Percentiles rank a stretch among this genome's conserved stretches.
phyloP scores from a whole-genome alignment of 306 rosid genomes.

The Fagus crenata region DNA sequence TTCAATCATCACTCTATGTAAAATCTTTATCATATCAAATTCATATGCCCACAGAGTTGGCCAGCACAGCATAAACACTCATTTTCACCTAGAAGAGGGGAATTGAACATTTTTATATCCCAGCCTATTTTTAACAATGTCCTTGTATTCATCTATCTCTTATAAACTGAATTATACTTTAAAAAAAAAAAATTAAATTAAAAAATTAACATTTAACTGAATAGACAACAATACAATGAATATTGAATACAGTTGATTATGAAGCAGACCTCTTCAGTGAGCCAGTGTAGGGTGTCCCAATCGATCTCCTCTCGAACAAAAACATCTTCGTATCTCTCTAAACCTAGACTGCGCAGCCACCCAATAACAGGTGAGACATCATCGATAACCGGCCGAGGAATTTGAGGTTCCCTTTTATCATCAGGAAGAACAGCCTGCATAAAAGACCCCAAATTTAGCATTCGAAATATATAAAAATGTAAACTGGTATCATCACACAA shows the following conservation, averaged over 20 bases:
- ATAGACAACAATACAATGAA: no score
- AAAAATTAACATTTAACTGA: no score
- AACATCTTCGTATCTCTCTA: constrained; percentile 60
- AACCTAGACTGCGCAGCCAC: constrained; percentile 66
- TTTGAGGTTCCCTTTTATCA: constrained; percentile 39
- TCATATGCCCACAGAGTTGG: constrained; percentile 8
- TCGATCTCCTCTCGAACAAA: constrained; percentile 85
- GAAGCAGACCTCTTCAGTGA: constrained; percentile 75
- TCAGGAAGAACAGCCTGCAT: constrained; percentile 43
- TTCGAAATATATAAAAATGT: background rate
- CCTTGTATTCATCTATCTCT: background rate
- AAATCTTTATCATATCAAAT: constrained; percentile 21
- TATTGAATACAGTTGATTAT: background rate
- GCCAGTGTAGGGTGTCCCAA: constrained; percentile 73
- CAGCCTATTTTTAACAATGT: background rate
- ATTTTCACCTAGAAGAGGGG: constrained; percentile 8
- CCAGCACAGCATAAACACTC: background rate
- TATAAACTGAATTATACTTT: constrained; percentile 1
- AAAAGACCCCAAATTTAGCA: constrained; percentile 3
- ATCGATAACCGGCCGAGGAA: constrained; percentile 17
- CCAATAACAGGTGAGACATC: constrained; percentile 49
- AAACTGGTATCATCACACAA: background rate
- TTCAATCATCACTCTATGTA: constrained; percentile 17
- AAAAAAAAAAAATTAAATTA: background rate
- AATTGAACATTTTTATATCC: constrained; percentile 3